phyloP scores from a whole-genome alignment of 1,139 yeast species.

The Entelexis sorbosivorans region DNA sequence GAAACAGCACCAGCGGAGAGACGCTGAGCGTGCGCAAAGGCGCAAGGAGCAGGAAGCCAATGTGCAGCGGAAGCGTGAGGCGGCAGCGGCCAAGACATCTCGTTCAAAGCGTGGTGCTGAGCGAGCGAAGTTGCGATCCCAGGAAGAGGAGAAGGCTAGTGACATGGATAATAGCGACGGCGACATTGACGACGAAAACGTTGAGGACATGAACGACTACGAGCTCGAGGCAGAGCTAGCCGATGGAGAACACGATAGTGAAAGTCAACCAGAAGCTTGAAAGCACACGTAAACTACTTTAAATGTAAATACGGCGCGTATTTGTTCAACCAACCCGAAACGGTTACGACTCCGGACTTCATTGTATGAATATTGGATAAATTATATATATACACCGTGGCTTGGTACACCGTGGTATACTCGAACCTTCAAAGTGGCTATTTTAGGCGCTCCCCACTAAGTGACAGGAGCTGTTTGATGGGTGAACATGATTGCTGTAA shows the following conservation, averaged over 20 bases:
- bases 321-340: too few species aligned
- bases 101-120: conserved; percentile 49
- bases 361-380: too few species aligned
- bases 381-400: too few species aligned
- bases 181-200: conserved; percentile 16
- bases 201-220: conserved; percentile 24
- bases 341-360: too few species aligned
- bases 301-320: too few species aligned
- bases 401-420: too few species aligned
- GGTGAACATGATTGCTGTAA: too few species aligned
- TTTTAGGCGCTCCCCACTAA: too few species aligned
- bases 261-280: background rate
- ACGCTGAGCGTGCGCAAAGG: conserved; percentile 57
- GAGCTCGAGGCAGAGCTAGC: conserved; percentile 25
- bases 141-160: conserved; percentile 7
- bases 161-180: conserved; percentile 3
- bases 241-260: background rate
- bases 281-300: too few species aligned
- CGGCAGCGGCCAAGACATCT: conserved; percentile 57
- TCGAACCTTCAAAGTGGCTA: too few species aligned
- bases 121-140: conserved; percentile 26
- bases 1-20: conserved; percentile 51
- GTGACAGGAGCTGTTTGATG: too few species aligned
- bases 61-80: conserved; percentile 64
- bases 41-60: conserved; percentile 70